These are phyloP conservation scores for Lactarius psammicola DNA, from an alignment of 768 basidiomycete genomes.

Conservation along the genomic window DNA sequence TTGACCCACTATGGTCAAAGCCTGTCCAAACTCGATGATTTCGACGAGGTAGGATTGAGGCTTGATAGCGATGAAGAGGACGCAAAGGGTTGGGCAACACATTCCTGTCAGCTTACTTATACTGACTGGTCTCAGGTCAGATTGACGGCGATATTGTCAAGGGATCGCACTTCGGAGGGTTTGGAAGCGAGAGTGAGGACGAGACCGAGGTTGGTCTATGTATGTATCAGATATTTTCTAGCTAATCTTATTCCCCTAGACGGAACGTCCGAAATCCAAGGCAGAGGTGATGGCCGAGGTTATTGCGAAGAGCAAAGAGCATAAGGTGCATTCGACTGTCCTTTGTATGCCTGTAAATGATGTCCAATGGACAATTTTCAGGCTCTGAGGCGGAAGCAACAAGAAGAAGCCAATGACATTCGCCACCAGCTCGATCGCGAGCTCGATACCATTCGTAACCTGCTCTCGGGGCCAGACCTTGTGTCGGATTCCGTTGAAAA, in stretches of 20 bases:
- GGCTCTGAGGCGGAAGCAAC: conserved; percentile 86
- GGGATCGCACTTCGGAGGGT: conserved; percentile 82
- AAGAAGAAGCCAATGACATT: conserved; percentile 79
- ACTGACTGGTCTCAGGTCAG: conserved; percentile 46
- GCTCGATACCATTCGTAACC: conserved; percentile 72
- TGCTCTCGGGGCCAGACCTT: conserved; percentile 61
- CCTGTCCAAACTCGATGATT: conserved; percentile 80
- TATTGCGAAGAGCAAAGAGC: conserved; percentile 93
- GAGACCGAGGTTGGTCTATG: conserved; percentile 40
- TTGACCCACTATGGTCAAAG: conserved; percentile 91
- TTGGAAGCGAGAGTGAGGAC: conserved; percentile 64
- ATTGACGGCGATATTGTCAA: conserved; percentile 67
- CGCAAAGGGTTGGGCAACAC: conserved; percentile 37
- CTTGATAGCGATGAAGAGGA: conserved; percentile 59
- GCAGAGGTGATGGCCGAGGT: conserved; percentile 98
- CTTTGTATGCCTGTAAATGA: background rate
- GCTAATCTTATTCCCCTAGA: conserved; percentile 43
- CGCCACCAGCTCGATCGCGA: conserved; percentile 88
- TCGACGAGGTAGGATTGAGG: conserved; percentile 66
- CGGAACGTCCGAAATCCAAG: conserved; percentile 83
- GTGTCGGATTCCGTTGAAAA: conserved; percentile 37
- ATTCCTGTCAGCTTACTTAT: background rate
- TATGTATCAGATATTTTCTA: conserved; percentile 6
- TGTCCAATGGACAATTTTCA: conserved; percentile 35
- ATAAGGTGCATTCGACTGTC: conserved; percentile 61